Conservation (phyloP, 2,329 filamentous ascomycete species). For the Pseudogymnoascus sp. region DNA sequence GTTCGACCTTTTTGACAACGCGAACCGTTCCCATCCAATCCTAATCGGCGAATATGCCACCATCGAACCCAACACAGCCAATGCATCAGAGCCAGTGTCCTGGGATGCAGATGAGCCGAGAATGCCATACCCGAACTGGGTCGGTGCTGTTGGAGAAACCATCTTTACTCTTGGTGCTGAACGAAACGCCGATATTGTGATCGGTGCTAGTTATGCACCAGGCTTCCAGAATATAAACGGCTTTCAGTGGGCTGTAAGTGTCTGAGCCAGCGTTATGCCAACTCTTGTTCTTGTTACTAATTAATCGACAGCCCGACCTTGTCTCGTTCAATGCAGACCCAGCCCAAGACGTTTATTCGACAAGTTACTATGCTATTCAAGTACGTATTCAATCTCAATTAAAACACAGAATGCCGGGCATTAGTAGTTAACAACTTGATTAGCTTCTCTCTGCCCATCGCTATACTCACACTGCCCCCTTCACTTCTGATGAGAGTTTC, state of each 20-base stretch:
- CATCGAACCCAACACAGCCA: constrained; percentile 19
- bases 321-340: constrained; percentile 32
- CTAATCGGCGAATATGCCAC: constrained; percentile 26
- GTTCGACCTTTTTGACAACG: constrained; percentile 22
- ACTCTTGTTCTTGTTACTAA: not conserved
- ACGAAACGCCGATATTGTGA: constrained; percentile 22
- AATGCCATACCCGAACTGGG: constrained; percentile 20
- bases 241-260: constrained; percentile 24
- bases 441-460: constrained; percentile 40
- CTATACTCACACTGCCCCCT: constrained; percentile 40
- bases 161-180: constrained; percentile 23
- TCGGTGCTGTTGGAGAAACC: constrained; percentile 24
- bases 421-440: not conserved
- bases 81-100: not conserved
- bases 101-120: constrained; percentile 14
- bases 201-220: constrained; percentile 24
- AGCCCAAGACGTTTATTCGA: constrained; percentile 41
- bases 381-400: constrained; percentile 21
- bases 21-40: constrained; percentile 16
- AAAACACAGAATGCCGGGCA: not conserved
- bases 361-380: constrained; percentile 42
- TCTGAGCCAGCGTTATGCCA: not conserved
- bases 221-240: constrained; percentile 25
- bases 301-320: constrained; percentile 22
- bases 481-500: constrained; percentile 30